Evolutionary conservation across 257 asterid species (phyloP), one percentile per base, ranked within the genome.

Genomic region (Lycium barbarum): DNA sequence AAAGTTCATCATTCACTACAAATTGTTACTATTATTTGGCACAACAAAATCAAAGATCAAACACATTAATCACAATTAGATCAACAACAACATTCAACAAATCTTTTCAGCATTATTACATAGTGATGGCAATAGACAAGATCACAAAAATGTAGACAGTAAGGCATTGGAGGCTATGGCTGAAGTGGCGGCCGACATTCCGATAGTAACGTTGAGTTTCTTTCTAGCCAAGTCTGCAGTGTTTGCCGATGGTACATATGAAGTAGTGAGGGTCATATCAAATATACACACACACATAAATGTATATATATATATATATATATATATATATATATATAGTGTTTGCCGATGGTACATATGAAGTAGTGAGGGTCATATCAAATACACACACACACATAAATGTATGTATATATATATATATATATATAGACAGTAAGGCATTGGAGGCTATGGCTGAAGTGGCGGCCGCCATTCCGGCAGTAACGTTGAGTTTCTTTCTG

Each of bases 141-240:
- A 85, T 84, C 36, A 87, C 9, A 87, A 57, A 76, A 86, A 13
- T 17, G 73, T 57, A 14, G 87, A 76, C 76, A 40, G 5, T 40
- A 79, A 68, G 74, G 88, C 88, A 18, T 80, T 43, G 36, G 86
- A 11, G 55, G 84, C 22, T 57, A 57, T 13, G 15, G 22, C 63
- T 6, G 20, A 70, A 2, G 86, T 7, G 0, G 88, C 13, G 71
- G 89, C 73, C 45, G 90, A 85, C 59, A 83, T 57, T 4, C 84
- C 18, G 10, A 66, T 86, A 38, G 18, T 84, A 78, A 90, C 6
- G 38, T 83, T 86, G 47, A 88, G 80, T 82, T 85, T 90, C 86
- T 87, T n/a, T n/a, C n/a, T n/a, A 89, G 49, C 90, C 91, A 51
- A 76, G 70, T 80, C 80, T 9, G 88, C 92, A 88, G 87, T 90